Evolutionary conservation across 352 stramenopile species (phyloP).

Genomic region (Pythium insidiosum): DNA sequence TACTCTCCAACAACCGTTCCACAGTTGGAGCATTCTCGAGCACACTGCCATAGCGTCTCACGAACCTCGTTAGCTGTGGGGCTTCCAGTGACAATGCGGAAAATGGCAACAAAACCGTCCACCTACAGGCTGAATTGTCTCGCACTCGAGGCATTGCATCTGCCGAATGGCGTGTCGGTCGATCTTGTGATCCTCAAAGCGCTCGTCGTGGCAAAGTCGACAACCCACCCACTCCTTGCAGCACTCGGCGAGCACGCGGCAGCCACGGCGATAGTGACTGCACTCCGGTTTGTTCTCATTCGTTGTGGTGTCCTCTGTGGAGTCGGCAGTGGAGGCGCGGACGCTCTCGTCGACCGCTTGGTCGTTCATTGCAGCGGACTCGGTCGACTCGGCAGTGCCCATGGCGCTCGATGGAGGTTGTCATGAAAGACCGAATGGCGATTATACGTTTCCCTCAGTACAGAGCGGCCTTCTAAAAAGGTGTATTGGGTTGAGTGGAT

Average conservation of each 20-base stretch:
- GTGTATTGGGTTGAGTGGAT: no score
- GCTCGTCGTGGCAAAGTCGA: conserved; percentile 59
- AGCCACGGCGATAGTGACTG: conserved; percentile 53
- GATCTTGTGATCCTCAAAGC: conserved; percentile 53
- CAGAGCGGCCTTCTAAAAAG: no score
- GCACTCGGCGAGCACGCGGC: conserved; percentile 64
- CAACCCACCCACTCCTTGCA: conserved; percentile 69
- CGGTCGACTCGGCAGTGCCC: no score
- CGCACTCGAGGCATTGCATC: conserved; percentile 62
- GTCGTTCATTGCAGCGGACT: no score
- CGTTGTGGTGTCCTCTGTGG: background rate
- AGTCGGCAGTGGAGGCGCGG: background rate
- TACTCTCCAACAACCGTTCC: conserved; percentile 42
- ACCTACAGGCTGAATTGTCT: conserved; percentile 49
- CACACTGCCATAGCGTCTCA: conserved; percentile 41
- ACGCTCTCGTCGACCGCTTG: conserved; percentile 12
- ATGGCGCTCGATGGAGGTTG: no score
- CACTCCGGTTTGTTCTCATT: conserved; percentile 16
- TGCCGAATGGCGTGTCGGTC: conserved; percentile 64
- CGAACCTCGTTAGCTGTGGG: no score
- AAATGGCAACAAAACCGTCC: background rate
- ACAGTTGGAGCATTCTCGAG: conserved; percentile 38
- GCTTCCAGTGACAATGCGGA: no score
- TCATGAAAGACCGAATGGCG: no score
- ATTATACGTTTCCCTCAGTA: no score